phyloP scores from a whole-genome alignment of 176 grass and related monocot genomes.

The Dactylis glomerata region DNA sequence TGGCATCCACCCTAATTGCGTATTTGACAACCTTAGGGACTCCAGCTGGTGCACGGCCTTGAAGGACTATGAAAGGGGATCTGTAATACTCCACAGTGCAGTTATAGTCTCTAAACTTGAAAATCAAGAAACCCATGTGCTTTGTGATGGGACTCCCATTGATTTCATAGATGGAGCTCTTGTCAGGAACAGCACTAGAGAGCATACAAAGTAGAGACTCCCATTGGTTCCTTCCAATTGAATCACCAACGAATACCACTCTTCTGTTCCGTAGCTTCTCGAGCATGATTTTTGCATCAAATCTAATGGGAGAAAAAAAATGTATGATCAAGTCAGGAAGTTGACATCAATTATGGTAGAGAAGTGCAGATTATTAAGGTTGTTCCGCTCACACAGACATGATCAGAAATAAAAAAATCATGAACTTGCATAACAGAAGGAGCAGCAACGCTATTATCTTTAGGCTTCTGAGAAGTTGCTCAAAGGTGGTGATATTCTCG shows the following conservation, averaged over 20 bases:
- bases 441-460: not conserved
- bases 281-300: conserved; percentile 65
- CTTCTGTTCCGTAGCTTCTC: conserved; percentile 63
- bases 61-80: conserved; percentile 76
- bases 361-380: not conserved
- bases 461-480: not conserved
- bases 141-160: conserved; percentile 90
- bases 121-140: conserved; percentile 83
- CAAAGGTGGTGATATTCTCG: not conserved
- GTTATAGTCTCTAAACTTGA: conserved; percentile 82
- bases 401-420: not conserved
- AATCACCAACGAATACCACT: conserved; percentile 86
- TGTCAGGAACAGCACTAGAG: conserved; percentile 45
- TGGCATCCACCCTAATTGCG: conserved; percentile 53
- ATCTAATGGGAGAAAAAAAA: conserved; percentile 41
- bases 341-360: not conserved
- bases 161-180: conserved; percentile 72
- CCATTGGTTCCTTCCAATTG: conserved; percentile 95
- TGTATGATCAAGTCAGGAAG: conserved; percentile 17
- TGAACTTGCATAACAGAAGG: conserved; percentile 1
- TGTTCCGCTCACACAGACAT: not conserved
- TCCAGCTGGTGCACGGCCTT: conserved; percentile 52
- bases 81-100: conserved; percentile 89
- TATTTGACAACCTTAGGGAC: conserved; percentile 46
- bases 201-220: conserved; percentile 87